Conservation (phyloP, 345 rosid genomes). For the Sisymbrium irio region DNA sequence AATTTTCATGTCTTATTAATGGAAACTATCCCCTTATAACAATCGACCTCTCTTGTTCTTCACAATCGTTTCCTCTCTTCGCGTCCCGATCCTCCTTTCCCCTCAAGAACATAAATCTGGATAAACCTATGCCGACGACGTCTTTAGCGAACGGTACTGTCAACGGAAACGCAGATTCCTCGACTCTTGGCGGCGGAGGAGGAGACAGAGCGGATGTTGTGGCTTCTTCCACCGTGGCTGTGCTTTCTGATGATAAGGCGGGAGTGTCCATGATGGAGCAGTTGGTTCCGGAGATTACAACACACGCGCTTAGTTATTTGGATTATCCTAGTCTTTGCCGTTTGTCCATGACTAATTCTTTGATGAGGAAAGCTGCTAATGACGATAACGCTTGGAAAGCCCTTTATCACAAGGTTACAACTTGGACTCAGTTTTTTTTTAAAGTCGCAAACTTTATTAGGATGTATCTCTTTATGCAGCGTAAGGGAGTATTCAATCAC, state of each 20-base stretch:
- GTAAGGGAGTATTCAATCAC: neutral
- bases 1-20: slow-evolving; percentile 63
- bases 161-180: slow-evolving; percentile 33
- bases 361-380: slow-evolving; percentile 98
- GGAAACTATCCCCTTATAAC: no score
- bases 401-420: slow-evolving; percentile 79
- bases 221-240: slow-evolving; percentile 31
- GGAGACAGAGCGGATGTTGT: slow-evolving; percentile 33
- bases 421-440: neutral
- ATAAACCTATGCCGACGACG: slow-evolving; percentile 30
- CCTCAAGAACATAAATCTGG: slow-evolving; percentile 27
- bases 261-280: slow-evolving; percentile 99
- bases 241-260: slow-evolving; percentile 46
- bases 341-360: slow-evolving; percentile 94
- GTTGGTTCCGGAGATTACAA: slow-evolving; percentile 95
- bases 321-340: slow-evolving; percentile 95
- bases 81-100: slow-evolving; percentile 37
- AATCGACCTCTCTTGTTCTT: slow-evolving; percentile 26
- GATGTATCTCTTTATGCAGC: neutral
- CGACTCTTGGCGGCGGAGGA: slow-evolving; percentile 25
- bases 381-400: slow-evolving; percentile 99
- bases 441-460: neutral
- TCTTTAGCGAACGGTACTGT: slow-evolving; percentile 26
- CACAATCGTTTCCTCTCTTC: slow-evolving; percentile 48
- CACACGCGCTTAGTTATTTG: slow-evolving; percentile 96